These are phyloP conservation scores for Emergomyces orientalis DNA, from an alignment of 2,329 filamentous ascomycete genomes.

Conservation along the genomic window DNA sequence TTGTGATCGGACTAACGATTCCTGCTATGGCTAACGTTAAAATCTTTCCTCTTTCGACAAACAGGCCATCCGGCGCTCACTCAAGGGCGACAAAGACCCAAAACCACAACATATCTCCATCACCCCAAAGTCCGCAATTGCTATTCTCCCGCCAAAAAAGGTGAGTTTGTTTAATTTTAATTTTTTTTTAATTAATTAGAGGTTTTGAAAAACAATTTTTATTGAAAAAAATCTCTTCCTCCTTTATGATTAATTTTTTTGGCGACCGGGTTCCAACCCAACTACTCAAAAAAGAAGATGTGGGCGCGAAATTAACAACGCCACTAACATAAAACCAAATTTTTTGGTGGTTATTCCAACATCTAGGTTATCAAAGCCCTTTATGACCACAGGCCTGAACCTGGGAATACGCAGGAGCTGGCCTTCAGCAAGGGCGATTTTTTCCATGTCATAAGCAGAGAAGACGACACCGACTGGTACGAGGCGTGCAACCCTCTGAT, in stretches of 20 bases:
- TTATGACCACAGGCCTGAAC: constrained; percentile 78
- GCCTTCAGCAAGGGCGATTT: constrained; percentile 94
- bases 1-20: background rate
- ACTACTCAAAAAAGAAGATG: constrained; percentile 14
- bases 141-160: constrained; percentile 89
- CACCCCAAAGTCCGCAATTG: constrained; percentile 73
- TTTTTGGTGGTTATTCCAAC: constrained; percentile 2
- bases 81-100: constrained; percentile 74
- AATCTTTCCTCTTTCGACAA: background rate
- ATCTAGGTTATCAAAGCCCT: constrained; percentile 87
- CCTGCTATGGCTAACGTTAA: background rate
- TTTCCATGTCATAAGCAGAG: constrained; percentile 92
- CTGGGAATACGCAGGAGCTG: constrained; percentile 58
- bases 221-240: background rate
- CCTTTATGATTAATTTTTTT: background rate
- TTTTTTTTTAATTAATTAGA: constrained; percentile 9
- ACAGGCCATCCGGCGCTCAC: constrained; percentile 73
- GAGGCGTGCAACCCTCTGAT: constrained; percentile 93
- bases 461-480: constrained; percentile 94
- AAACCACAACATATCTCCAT: constrained; percentile 66
- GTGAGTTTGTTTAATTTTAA: constrained; percentile 41
- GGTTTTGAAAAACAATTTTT: no score
- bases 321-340: background rate
- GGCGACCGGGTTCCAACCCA: constrained; percentile 17
- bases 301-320: constrained; percentile 8